Evolutionary conservation across 2,329 filamentous ascomycete species (phyloP).

Genomic region (Tetracladium maxilliforme): DNA sequence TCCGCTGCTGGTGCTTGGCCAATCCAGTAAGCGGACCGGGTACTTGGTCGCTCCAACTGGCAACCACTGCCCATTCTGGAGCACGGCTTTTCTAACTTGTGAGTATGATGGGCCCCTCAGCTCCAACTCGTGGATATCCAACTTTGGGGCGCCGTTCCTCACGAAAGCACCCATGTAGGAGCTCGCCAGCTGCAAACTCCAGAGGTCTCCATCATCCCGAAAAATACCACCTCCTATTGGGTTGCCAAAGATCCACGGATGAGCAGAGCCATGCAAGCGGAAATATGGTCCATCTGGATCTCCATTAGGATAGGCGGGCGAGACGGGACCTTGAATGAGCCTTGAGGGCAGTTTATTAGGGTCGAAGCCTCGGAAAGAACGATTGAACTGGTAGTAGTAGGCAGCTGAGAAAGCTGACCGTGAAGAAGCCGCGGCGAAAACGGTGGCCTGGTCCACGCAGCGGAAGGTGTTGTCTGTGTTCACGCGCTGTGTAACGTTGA

Average conservation of each 20-base stretch:
- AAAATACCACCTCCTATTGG: too few relatives aligned
- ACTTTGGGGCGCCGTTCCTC: too few relatives aligned
- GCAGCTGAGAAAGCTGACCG: slow-evolving; percentile 26
- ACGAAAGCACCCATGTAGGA: slow-evolving; percentile 33
- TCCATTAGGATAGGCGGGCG: slow-evolving; percentile 23
- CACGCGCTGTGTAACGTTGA: slow-evolving; percentile 35
- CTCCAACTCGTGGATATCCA: too few relatives aligned
- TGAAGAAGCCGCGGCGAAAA: slow-evolving; percentile 25
- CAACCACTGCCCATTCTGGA: slow-evolving; percentile 22
- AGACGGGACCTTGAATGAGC: too few relatives aligned
- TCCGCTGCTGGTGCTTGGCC: slow-evolving; percentile 18
- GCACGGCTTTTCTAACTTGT: too few relatives aligned
- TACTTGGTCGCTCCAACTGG: slow-evolving; percentile 20
- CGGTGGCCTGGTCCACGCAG: slow-evolving; percentile 38
- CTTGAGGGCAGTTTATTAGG: slow-evolving; percentile 33
- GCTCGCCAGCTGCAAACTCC: slow-evolving; percentile 25
- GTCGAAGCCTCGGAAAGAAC: slow-evolving; percentile 30
- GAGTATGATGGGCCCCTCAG: too few relatives aligned
- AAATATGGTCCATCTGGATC: slow-evolving; percentile 36
- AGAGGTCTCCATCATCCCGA: slow-evolving; percentile 28
- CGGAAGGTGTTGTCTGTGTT: slow-evolving; percentile 38
- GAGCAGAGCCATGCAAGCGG: slow-evolving; percentile 32
- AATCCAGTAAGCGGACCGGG: slow-evolving; percentile 28
- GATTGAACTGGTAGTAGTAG: slow-evolving; percentile 36
- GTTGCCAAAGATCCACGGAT: slow-evolving; percentile 29